A percentile compares a stretch with the other conserved stretches of the same genome.
Conservation (phyloP, 768 basidiomycete species). For the Leccinum longicurvipes region DNA sequence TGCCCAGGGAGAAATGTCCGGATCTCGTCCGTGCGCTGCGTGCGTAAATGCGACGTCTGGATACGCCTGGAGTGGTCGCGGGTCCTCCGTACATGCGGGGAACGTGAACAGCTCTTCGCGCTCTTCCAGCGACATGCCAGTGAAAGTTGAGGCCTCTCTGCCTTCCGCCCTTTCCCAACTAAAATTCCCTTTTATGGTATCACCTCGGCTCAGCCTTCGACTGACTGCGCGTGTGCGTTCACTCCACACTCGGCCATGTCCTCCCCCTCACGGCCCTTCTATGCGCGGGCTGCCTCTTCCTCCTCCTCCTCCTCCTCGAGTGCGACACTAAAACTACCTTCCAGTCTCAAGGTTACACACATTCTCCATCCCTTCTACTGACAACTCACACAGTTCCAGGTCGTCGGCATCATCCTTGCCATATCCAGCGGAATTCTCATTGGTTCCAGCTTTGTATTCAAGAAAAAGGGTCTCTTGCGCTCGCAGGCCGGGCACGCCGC, state of each 20-base stretch:
- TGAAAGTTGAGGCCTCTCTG: too few relatives aligned
- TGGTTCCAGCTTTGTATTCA: constrained; percentile 92
- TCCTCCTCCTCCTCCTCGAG: constrained; percentile 40
- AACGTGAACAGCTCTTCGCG: constrained; percentile 12
- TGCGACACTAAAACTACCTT: constrained; percentile 34
- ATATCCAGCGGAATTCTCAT: constrained; percentile 82
- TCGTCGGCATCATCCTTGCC: constrained; percentile 77
- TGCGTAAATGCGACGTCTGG: constrained; percentile 7
- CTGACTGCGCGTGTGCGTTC: too few relatives aligned
- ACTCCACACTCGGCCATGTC: too few relatives aligned
- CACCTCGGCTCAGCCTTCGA: too few relatives aligned
- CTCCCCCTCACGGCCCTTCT: constrained; percentile 1
- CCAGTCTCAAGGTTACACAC: constrained; percentile 50
- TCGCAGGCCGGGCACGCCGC: constrained; percentile 76
- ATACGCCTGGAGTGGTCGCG: constrained; percentile 1
- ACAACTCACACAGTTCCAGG: constrained; percentile 34
- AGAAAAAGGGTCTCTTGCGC: constrained; percentile 89
- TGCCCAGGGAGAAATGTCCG: constrained; percentile 21
- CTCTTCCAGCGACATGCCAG: constrained; percentile 19
- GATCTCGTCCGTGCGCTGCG: constrained; percentile 1
- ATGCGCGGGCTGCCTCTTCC: constrained; percentile 32
- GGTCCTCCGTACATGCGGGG: neutral
- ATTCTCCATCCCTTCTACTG: neutral
- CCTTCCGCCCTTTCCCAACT: neutral
- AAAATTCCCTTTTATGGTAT: constrained; percentile 10